Base-by-base conservation (phyloP, 768 basidiomycete species). In the Coprinellus aureogranulatus region DNA sequence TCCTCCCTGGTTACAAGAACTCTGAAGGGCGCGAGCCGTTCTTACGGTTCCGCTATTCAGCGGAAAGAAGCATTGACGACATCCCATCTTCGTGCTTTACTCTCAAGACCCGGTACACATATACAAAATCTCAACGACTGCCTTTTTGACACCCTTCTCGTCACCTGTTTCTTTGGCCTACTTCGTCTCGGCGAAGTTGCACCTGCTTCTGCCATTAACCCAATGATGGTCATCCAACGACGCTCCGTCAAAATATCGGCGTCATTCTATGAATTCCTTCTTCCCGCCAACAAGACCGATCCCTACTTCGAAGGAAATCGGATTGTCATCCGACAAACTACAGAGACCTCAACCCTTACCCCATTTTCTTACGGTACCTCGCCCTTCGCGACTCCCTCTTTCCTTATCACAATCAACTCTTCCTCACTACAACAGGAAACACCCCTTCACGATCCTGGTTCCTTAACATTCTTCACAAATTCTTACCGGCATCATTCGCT, bases 361-460 rank as follows among this genome's bases (percentile, higher is more conserved):
- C 0, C 0, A 20, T 30, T 10, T 68, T 73, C 59, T 0, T n/a
- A 26, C 0, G 18, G 2, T 75, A 76, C 55, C 44, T 77, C 2
- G 0, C 4, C 0, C 57, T 53, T 8, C 67, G 70, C 1, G 71
- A 76, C 54, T 11, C 16, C 0, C 59, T 59, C 0, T 68, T 67
- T 45, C 67, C 64, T 1, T 63, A 66, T 41, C 62, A 65, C 14
- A 66, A 69, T 0, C 63, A 64, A 1, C 71, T 81, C 0, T 79
- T 70, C 71, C 42, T 80, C 3, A 60, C 61, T 10, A 11, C 18
- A 0, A 39, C 68, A 26, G 73, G 78, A 0, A 9, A 54, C 0
- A 51, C 73, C 0, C 79, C 77, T 0, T 72, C 67, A 0, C 62
- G 71, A 0, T n/a, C 57, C 0, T 81, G 76, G 72, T 77, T 78